Evolutionary conservation across 129 eudicot genomes (phyloP).

Genomic region (Apium graveolens): DNA sequence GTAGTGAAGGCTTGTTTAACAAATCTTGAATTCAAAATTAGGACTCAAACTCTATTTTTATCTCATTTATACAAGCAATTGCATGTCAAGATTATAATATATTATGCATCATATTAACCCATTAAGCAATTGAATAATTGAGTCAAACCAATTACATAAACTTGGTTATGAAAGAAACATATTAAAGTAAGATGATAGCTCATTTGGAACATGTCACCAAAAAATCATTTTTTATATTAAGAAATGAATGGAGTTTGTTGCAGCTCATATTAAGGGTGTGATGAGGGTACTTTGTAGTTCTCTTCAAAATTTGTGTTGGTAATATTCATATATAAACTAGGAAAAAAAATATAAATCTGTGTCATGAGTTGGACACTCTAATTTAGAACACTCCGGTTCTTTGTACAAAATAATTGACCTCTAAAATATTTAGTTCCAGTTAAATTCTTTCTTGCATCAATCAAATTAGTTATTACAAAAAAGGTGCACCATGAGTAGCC

Average conservation of each 20-base stretch:
- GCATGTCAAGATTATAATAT: background rate
- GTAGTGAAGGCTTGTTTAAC: background rate
- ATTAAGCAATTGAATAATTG: too few species aligned
- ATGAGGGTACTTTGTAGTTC: background rate
- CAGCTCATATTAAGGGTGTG: background rate
- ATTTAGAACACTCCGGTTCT: background rate
- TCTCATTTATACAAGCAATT: too few species aligned
- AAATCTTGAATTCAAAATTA: background rate
- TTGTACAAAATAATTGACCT: background rate
- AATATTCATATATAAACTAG: background rate
- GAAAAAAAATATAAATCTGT: background rate
- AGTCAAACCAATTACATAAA: background rate
- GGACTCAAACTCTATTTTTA: background rate
- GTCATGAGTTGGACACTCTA: background rate
- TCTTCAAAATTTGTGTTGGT: background rate
- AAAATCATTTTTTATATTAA: too few species aligned
- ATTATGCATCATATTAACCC: background rate
- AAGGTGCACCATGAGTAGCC: constrained; percentile 78
- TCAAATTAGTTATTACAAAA: constrained; percentile 55
- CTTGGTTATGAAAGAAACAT: background rate
- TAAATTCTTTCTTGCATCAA: constrained; percentile 26
- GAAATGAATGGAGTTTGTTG: too few species aligned
- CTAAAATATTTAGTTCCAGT: background rate
- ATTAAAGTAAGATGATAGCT: background rate
- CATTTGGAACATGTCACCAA: background rate